These are phyloP conservation scores for Suillus subaureus DNA, from an alignment of 768 basidiomycete species.

Conservation along the genomic window DNA sequence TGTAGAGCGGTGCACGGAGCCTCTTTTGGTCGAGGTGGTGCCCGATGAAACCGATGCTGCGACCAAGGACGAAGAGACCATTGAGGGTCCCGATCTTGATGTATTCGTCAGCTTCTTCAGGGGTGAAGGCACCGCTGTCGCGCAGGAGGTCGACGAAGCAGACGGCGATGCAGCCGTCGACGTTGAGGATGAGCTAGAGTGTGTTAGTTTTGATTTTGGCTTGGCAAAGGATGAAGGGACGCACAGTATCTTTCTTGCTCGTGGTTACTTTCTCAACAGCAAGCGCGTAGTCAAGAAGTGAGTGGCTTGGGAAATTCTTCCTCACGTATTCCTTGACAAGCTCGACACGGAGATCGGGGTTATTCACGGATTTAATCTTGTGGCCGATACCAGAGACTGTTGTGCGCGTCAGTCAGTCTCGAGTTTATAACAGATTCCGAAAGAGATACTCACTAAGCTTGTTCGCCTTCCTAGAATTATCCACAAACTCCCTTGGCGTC, in stretches of 20 bases:
- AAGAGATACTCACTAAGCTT: constrained; percentile 78
- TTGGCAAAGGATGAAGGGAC: neutral
- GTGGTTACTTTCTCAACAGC: constrained; percentile 98
- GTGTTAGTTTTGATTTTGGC: neutral
- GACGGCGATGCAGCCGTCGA: constrained; percentile 94
- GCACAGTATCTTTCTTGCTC: constrained; percentile 92
- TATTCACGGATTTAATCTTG: constrained; percentile 99
- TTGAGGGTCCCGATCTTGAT: constrained; percentile 96
- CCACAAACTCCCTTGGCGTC: constrained; percentile 97
- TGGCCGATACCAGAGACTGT: constrained; percentile 96
- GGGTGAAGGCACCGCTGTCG: constrained; percentile 91
- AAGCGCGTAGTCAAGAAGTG: constrained; percentile 90
- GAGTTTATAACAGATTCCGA: no score
- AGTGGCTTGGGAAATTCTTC: constrained; percentile 96
- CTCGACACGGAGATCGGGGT: constrained; percentile 91
- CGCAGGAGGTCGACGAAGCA: constrained; percentile 95
- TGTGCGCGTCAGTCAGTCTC: neutral
- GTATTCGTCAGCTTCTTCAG: constrained; percentile 97
- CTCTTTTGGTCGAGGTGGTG: constrained; percentile 97
- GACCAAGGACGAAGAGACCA: constrained; percentile 95
- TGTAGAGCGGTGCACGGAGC: constrained; percentile 89
- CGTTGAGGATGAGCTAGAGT: constrained; percentile 85
- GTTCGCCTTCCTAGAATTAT: constrained; percentile 89
- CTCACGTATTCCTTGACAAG: constrained; percentile 94
- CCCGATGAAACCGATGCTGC: constrained; percentile 97